Evolutionary conservation across 2,329 filamentous ascomycete genomes (phyloP), one percentile per base, ranked within the genome.

Genomic region (Monosporascus sp.): DNA sequence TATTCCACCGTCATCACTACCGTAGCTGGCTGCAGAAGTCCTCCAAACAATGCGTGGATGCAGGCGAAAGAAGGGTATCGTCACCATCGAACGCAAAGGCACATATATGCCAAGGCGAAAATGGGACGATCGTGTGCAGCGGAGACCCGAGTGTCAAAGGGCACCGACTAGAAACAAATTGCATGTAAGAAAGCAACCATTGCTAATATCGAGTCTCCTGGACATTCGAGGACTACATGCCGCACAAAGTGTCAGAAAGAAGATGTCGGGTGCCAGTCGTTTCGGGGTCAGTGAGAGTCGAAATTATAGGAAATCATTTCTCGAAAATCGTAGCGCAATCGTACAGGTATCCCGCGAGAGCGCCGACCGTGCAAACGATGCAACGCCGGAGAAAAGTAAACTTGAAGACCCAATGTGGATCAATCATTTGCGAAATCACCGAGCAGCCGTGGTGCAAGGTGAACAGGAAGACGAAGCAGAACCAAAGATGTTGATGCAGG

Each of bases 401-500:
- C 44, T 17, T 41, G 17, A 20, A 47, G 20, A 47, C 26, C 20
- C 11, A 31, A 24, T 17, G 17, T 11, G n/a, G 47, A 24, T 55
- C 45, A 49, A 64, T 17, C 54, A 50, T 53, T 47, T 44, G 55
- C 46, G 49, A 52, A 57, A 45, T 52, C 26, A 50, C 56, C 48
- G 49, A 56, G 51, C 44, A 49, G 46, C 51, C 52, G 49, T 43
- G 18, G 52, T 51, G 57, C 51, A 55, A 54, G 50, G 24, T 47
- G 57, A 57, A 55, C 53, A 56, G 56, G 60, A 57, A 60, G 59
- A 59, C 55, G 56, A 56, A 59, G 60, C 58, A 63, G 60, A 65
- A 66, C 62, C 63, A 58, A 58, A 58, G 62, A 62, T 59, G 60
- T 58, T 54, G 61, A 66, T 63, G 64, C 58, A 58, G 54, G 56